Conservation (phyloP, 1,284 basidiomycete species). For the Puccinia brachypodii region DNA sequence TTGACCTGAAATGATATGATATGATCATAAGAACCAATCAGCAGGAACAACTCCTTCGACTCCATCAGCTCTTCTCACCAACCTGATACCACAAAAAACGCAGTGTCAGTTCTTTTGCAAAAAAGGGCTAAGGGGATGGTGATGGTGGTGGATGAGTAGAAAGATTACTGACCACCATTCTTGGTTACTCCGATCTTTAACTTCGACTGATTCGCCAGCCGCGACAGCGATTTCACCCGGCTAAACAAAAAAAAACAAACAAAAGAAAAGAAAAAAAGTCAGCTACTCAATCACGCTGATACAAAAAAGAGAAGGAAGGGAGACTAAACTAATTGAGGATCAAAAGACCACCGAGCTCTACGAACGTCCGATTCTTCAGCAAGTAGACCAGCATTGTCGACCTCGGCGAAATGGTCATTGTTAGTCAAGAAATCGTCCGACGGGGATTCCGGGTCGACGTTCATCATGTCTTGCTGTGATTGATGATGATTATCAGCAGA, state of each 20-base stretch:
- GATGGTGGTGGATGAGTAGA: not conserved
- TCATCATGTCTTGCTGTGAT: not conserved
- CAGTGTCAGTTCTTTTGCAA: not conserved
- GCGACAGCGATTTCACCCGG: slow-evolving; percentile 45
- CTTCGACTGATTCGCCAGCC: slow-evolving; percentile 38
- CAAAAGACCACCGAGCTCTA: slow-evolving; percentile 42
- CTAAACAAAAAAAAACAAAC: slow-evolving; percentile 26
- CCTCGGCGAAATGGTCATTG: not conserved
- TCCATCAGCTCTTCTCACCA: slow-evolving; percentile 39
- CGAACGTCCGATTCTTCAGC: slow-evolving; percentile 21
- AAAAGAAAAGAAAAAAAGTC: not conserved
- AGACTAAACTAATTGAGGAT: slow-evolving; percentile 39
- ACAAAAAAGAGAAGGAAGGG: not conserved
- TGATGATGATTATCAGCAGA: not conserved
- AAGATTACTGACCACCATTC: slow-evolving; percentile 42
- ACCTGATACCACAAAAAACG: not conserved
- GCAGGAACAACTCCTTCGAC: slow-evolving; percentile 44
- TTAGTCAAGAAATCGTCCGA: not conserved
- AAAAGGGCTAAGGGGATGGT: not conserved
- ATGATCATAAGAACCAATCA: slow-evolving; percentile 42
- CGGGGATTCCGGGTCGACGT: not conserved
- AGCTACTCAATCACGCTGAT: not conserved
- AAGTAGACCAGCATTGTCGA: not conserved
- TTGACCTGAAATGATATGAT: too few relatives aligned
- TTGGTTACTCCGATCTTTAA: slow-evolving; percentile 40